Conservation (phyloP, 2,329 filamentous ascomycete genomes). For the Microdochium paspali region DNA sequence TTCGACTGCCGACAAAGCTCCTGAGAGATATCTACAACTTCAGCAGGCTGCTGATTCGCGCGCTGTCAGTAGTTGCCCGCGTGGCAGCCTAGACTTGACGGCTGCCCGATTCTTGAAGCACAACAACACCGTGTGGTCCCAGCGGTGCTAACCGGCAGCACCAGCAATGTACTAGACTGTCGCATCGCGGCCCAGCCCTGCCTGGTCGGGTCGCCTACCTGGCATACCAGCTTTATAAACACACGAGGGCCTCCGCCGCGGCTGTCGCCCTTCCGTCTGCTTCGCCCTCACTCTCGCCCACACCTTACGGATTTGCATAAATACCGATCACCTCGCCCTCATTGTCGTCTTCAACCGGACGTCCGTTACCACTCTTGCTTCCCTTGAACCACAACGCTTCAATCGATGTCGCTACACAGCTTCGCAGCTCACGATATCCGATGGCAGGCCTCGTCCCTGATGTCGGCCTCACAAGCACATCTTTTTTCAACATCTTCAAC, state of each 20-base stretch:
- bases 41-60: neutral
- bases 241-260: conserved; percentile 1
- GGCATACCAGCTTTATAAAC: conserved; percentile 3
- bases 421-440: conserved; percentile 23
- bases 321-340: conserved; percentile 8
- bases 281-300: conserved; percentile 3
- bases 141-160: conserved; percentile 16
- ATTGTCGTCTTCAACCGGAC: conserved; percentile 8
- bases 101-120: neutral
- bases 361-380: conserved; percentile 4
- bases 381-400: conserved; percentile 2
- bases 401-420: conserved; percentile 22
- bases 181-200: conserved; percentile 19
- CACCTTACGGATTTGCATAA: conserved; percentile 10
- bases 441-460: conserved; percentile 46
- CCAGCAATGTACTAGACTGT: conserved; percentile 27
- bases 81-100: neutral
- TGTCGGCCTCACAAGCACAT: conserved; percentile 28
- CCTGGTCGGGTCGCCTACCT: conserved; percentile 17
- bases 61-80: conserved; percentile 17
- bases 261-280: conserved; percentile 8
- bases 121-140: conserved; percentile 8
- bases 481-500: conserved; percentile 46
- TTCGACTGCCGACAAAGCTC: no score
- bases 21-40: neutral